Base-by-base conservation (phyloP, 2,329 filamentous ascomycete genomes). In the Akanthomyces uredinophilus region DNA sequence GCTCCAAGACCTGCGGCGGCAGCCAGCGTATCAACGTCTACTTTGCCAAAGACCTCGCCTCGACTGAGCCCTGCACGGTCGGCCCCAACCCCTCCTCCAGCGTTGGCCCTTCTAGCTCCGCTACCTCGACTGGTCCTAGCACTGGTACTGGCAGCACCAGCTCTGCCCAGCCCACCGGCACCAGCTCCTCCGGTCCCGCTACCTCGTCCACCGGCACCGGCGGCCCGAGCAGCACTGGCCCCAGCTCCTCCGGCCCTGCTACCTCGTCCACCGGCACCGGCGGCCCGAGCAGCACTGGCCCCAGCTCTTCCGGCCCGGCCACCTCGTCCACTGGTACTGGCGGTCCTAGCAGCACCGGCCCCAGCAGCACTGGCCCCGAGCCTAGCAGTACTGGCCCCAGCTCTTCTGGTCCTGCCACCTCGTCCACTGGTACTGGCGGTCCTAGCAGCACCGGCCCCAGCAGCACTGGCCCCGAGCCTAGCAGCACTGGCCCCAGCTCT, bases 1-100 rank as follows among this genome's bases (percentile, higher is more conserved):
- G 65, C 11, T 64, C 64, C 2, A 65, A 73, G 60, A 70, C 63
- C 24, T 78, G 75, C 61, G 75, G 75, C 60, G 75, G 75, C 16
- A 63, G 63, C 13, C 58, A 60, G 11, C 64, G 69, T n/a, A 22
- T 77, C 13, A 68, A 73, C 52, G 63, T 77, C 8, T 77, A 60
- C 46, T 43, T 57, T 39, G 52, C 56, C 52, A 56, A 56, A 44
- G 43, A 61, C 29, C 49, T 63, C 24, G 43, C 27, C 5, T 63
- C 61, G 5, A 35, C 39, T n/a, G 61, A 63, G 54, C 61, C 61
- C 29, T 59, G 61, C 54, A 56, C 29, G 5, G 52, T 20, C 10
- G 22, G 32, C 18, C 60, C 60, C n/a, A 50, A 55, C 51, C 52
- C 60, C 7, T 49, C 57, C 18, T 52, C 57, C 16, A 49, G 44